Evolutionary conservation across 108 stramenopile species (phyloP).

Genomic region (Bacterosira constricta): DNA sequence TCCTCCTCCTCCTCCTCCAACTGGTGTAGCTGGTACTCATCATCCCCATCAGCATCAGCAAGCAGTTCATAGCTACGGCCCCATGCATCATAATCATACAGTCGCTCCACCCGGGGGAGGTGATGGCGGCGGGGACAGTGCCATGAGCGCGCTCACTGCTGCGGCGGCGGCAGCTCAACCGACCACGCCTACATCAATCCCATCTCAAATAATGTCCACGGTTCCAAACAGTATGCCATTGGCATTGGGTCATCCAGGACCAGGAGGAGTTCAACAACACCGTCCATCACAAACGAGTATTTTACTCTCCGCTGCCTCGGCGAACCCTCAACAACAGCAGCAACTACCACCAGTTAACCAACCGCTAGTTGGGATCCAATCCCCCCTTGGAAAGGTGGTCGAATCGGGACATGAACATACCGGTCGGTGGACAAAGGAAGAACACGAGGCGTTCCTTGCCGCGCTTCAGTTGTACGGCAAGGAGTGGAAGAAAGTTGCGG

Average conservation of each 20-base stretch:
- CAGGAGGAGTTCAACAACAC: neutral
- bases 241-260: neutral
- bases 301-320: neutral
- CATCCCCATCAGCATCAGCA: neutral
- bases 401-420: slow-evolving; percentile 83
- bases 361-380: too few relatives aligned
- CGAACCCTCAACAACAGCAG: neutral
- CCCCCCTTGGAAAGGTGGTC: slow-evolving; percentile 64
- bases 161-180: slow-evolving; percentile 7
- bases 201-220: neutral
- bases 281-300: neutral
- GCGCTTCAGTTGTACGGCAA: slow-evolving; percentile 91
- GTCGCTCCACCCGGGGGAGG: too few relatives aligned
- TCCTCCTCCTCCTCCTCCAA: neutral
- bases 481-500: slow-evolving; percentile 95
- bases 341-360: neutral
- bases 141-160: slow-evolving; percentile 9
- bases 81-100: too few relatives aligned
- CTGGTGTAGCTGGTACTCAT: neutral
- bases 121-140: neutral
- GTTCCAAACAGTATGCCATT: too few relatives aligned
- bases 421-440: slow-evolving; percentile 88
- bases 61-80: neutral
- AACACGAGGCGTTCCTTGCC: slow-evolving; percentile 91
- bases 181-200: neutral